Evolutionary conservation across 257 asterid species (phyloP).

Genomic region (Capsicum pubescens): DNA sequence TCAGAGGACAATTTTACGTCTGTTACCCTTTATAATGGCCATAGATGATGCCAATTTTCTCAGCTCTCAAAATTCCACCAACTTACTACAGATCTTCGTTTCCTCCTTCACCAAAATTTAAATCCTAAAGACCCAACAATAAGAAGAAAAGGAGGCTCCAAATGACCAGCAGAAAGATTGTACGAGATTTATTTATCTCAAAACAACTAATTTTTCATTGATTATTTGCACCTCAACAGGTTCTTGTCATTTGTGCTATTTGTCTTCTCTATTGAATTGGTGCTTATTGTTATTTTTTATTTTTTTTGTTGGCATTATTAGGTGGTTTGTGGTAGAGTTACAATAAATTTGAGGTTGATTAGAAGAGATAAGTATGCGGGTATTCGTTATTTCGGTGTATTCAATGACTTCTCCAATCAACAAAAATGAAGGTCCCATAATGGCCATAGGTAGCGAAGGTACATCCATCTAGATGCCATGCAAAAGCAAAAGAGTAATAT

Average conservation of each 20-base stretch:
- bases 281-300: neutral
- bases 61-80: too few species aligned
- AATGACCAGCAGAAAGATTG: constrained; percentile 75
- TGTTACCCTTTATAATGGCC: too few species aligned
- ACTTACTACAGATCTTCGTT: too few species aligned
- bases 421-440: too few species aligned
- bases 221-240: constrained; percentile 56
- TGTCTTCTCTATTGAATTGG: neutral
- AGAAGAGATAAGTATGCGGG: constrained; percentile 44
- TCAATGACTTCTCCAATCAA: constrained; percentile 63
- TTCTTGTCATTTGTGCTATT: neutral
- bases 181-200: constrained; percentile 62
- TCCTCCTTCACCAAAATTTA: too few species aligned
- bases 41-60: too few species aligned
- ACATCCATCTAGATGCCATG: too few species aligned
- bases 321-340: constrained; percentile 55
- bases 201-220: constrained; percentile 50
- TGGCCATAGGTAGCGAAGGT: too few species aligned
- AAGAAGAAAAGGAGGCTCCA: neutral
- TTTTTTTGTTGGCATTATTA: constrained; percentile 33
- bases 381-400: constrained; percentile 69
- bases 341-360: constrained; percentile 38
- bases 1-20: too few species aligned
- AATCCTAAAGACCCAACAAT: too few species aligned
- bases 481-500: too few species aligned